A percentile compares a stretch with the other conserved stretches of the same genome.
Conservation (phyloP, 257 asterid genomes). For the Rhazya stricta region DNA sequence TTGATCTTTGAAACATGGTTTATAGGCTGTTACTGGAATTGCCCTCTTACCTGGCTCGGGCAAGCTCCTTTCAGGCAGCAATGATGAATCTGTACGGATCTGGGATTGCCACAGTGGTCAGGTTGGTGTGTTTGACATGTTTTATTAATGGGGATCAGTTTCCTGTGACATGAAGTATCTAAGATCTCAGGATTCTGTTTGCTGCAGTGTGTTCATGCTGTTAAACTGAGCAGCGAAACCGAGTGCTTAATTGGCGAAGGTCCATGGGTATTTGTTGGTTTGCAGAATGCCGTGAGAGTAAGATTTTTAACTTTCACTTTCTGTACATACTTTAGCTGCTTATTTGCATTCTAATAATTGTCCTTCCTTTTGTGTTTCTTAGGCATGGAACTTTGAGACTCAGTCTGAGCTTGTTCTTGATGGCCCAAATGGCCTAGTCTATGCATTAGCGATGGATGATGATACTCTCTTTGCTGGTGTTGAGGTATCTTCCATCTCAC, state of each 20-base stretch:
- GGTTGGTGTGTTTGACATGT: conserved; percentile 26
- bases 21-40: conserved; percentile 44
- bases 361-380: no score
- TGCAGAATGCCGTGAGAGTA: conserved; percentile 23
- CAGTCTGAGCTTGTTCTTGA: no score
- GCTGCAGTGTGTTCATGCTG: conserved; percentile 30
- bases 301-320: background rate
- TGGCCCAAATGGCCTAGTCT: no score
- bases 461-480: no score
- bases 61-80: no score
- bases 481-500: no score
- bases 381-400: no score
- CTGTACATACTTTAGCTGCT: no score
- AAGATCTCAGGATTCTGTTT: background rate
- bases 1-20: background rate
- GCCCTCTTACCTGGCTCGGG: conserved; percentile 41
- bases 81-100: conserved; percentile 29
- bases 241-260: conserved; percentile 45
- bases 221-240: conserved; percentile 25
- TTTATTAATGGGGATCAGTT: background rate
- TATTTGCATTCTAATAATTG: no score
- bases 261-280: conserved; percentile 51
- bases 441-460: no score
- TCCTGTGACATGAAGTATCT: background rate
- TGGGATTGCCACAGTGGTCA: conserved; percentile 53